Conservation (phyloP, 805 yeast species). For the Barnettozyma pratensis region DNA sequence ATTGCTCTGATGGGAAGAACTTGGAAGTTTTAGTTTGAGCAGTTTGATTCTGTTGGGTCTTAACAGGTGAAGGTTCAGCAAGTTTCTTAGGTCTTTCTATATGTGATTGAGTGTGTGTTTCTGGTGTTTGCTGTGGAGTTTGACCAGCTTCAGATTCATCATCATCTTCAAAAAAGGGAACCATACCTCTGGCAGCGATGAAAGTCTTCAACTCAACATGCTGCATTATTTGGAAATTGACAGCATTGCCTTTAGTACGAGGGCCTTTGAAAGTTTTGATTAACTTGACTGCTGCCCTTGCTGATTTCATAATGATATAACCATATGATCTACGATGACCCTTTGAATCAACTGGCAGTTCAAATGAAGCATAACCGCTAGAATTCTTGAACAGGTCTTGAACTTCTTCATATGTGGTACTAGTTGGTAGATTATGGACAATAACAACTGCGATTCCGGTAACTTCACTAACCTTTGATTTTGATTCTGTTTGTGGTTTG, state of each 20-base stretch:
- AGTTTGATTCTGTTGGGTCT: too few species aligned
- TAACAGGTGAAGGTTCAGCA: too few species aligned
- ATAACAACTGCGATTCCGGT: neutral
- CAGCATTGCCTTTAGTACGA: neutral
- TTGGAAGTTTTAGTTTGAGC: too few species aligned
- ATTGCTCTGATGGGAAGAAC: too few species aligned
- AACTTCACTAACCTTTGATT: neutral
- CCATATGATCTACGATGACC: neutral
- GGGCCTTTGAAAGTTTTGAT: neutral
- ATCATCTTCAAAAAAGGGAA: neutral
- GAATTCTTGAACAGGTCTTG: neutral
- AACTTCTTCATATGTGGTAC: neutral
- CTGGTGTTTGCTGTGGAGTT: neutral
- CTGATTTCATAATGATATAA: neutral
- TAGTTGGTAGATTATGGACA: neutral
- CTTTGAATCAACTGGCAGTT: neutral
- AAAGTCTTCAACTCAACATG: neutral
- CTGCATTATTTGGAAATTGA: neutral
- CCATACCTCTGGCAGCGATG: neutral
- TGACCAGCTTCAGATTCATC: neutral
- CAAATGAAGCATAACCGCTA: neutral
- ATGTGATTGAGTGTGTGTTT: too few species aligned
- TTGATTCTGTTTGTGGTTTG: neutral
- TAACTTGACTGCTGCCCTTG: neutral
- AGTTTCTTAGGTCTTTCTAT: too few species aligned